Evolutionary conservation across 2,329 filamentous ascomycete species (phyloP), one percentile per base, ranked within the genome.

Genomic region (Alternaria sp.): DNA sequence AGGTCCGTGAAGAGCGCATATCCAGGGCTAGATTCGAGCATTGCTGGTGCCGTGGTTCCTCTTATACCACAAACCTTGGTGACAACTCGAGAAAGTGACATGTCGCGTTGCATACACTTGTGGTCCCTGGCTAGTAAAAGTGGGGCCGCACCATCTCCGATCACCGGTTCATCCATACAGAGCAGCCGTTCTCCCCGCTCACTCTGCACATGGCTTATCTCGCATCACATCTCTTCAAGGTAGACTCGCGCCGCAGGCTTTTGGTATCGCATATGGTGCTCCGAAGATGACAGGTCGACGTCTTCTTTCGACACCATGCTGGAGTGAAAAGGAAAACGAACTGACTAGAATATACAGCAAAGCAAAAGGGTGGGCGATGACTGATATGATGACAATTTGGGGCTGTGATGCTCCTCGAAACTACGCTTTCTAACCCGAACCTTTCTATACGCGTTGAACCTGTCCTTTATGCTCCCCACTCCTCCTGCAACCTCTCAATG

Each of bases 401-500:
- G 11, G 11, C 30, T 32, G 8, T 32, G 30, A 32, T 32, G 30
- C 30, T 12, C 30, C 30, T 9, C 30, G 9, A 32, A 0, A 26
- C 24, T 26, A 26, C 2, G 24, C 2, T 26, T 32, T 32, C 30
- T 12, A 12, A 32, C 1, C 9, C 0, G 30, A 32, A 3, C 30
- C 30, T 32, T 32, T 32, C 30, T 36, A 16, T 16, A 14, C 5
- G 32, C 32, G 6, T 0, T 36, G 7, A 38, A 38, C 2, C 7
- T 16, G 9, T 8, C 6, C n/a, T 9, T 24, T 47, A 47, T 16
- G 24, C 43, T 18, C 12, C 18, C 64, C 64, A 64, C 11, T 61
- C 59, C 51, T 60, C 57, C 52, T 56, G 51, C 39, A 71, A 47
- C 54, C 69, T 54, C 11, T 57, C 51, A 12, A 72, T 53, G 5